Evolutionary conservation across 2,329 filamentous ascomycete species (phyloP).

Genomic region (Pyrenophora teres): DNA sequence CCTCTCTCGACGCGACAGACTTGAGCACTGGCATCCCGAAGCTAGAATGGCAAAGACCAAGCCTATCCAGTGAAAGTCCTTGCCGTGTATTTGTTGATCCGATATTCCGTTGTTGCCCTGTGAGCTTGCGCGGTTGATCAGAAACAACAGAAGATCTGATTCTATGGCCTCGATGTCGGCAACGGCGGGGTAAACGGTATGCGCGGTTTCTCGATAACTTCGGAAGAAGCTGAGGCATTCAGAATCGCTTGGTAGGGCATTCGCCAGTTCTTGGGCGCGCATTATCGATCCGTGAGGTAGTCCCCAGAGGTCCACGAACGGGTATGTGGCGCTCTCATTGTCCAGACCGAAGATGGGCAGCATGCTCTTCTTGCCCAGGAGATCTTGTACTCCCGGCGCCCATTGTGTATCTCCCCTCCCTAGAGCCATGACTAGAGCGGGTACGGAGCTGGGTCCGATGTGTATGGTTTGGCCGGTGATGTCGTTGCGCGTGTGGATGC

Average conservation of each 20-base stretch:
- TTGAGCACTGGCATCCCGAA: conserved; percentile 65
- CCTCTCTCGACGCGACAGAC: conserved; percentile 61
- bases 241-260: conserved; percentile 62
- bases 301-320: conserved; percentile 68
- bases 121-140: conserved; percentile 56
- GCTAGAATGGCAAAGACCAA: conserved; percentile 66
- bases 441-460: conserved; percentile 64
- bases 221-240: conserved; percentile 63
- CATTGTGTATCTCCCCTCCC: conserved; percentile 53
- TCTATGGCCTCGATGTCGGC: conserved; percentile 62
- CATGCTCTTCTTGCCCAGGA: conserved; percentile 63
- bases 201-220: conserved; percentile 62
- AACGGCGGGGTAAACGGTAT: conserved; percentile 65
- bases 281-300: conserved; percentile 62
- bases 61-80: conserved; percentile 63
- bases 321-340: conserved; percentile 68
- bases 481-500: conserved; percentile 65
- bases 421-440: conserved; percentile 62
- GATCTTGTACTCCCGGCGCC: conserved; percentile 58
- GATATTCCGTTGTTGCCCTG: conserved; percentile 52
- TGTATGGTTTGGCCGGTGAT: conserved; percentile 65
- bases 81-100: conserved; percentile 62
- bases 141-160: conserved; percentile 57
- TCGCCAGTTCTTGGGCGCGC: conserved; percentile 62
- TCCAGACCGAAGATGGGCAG: conserved; percentile 66